Base-by-base conservation (phyloP, 2,329 filamentous ascomycete genomes). In the Blastomyces emzantsi region DNA sequence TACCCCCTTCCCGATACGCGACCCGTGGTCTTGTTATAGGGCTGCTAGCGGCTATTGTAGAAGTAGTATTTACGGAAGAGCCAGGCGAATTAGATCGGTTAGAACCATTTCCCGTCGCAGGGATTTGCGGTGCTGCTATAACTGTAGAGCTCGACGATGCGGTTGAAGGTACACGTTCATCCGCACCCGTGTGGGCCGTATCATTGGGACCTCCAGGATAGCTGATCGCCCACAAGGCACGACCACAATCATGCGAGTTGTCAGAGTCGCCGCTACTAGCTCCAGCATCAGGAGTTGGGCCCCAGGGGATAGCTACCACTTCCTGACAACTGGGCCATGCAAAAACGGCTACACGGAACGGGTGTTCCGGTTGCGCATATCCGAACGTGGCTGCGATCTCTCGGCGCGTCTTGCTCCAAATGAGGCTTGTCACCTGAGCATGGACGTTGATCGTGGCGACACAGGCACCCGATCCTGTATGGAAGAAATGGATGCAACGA, bases 311-410 rank as follows among this genome's bases (percentile, higher is more conserved):
- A 19, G 89, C 87, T 13, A 90, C 89, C 1, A 97, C 84, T 72
- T 94, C 90, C 67, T 86, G 85, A 75, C 94, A 97, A 63, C 90
- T 88, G 0, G 94, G 94, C 94, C 94, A 97, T 56, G 89, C 88
- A 76, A 97, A 99, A 9, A 97, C 88, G 1, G 92, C 94, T 67
- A 99, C 90, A 25, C 94, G 87, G 69, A 89, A 90, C 0, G 89
- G 86, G 71, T 99, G 94, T 52, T 96, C 90, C 0, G 93, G 92
- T 69, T 96, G 88, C 3, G 92, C 86, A 72, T 95, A 97, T 4
- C 94, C 93, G 76, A 99, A 97, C 0, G 93, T 97, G 1, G 92
- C 94, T 0, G 86, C 90, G 67, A 99, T 94, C 74, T 97, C 94
- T 47, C 89, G 86, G 13, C 90, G 84, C 13, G 87, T 93, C 36